These are phyloP conservation scores for Penicillium verhagenii DNA, from an alignment of 495 filamentous ascomycete species.

Conservation along the genomic window DNA sequence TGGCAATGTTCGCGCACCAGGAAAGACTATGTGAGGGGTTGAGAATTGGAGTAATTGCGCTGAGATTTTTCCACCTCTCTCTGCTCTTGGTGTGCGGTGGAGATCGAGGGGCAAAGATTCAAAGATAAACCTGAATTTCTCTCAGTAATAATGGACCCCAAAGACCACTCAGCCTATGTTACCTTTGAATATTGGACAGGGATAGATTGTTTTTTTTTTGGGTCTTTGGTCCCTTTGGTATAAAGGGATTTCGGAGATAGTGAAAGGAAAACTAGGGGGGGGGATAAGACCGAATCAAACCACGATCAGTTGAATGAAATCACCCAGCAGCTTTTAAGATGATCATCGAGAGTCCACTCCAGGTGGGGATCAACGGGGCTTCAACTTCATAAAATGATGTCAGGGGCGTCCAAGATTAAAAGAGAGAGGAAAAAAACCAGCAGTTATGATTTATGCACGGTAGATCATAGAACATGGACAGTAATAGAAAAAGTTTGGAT, in stretches of 20 bases:
- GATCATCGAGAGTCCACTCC: slow-evolving; percentile 19
- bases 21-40: not conserved
- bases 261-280: not conserved
- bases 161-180: too few relatives aligned
- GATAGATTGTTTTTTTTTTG: not conserved
- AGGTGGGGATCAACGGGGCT: slow-evolving; percentile 14
- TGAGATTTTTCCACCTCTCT: not conserved
- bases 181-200: not conserved
- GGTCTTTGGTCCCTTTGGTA: not conserved
- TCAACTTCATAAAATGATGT: slow-evolving; percentile 13
- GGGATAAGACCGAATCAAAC: not conserved
- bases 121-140: not conserved
- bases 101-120: not conserved
- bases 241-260: not conserved
- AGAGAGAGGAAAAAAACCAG: not conserved
- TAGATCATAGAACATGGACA: not conserved
- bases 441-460: not conserved
- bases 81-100: not conserved
- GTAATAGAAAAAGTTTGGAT: not conserved
- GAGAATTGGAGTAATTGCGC: not conserved
- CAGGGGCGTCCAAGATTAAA: too few relatives aligned
- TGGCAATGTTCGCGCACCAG: not conserved
- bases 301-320: slow-evolving; percentile 14
- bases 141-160: too few relatives aligned
- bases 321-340: slow-evolving; percentile 4